Percentiles rank a stretch among this genome's conserved stretches.
Conservation (phyloP, 2,329 filamentous ascomycete species). For the Corinectria fuckeliana region DNA sequence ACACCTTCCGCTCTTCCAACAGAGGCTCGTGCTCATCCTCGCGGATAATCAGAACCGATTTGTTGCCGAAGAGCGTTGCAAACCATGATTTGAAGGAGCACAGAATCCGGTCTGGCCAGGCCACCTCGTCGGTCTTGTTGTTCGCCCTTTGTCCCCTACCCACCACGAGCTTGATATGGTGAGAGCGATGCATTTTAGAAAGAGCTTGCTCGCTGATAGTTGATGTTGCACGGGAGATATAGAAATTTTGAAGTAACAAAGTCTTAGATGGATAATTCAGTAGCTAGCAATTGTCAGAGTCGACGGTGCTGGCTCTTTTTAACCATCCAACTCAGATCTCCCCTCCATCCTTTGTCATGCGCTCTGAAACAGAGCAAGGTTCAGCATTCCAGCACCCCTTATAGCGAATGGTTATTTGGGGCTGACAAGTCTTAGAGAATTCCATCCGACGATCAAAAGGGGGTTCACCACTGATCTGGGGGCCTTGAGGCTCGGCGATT, state of each 20-base stretch:
- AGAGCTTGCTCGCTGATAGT: no score
- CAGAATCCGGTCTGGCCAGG: constrained; percentile 23
- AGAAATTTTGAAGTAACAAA: background rate
- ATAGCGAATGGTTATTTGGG: background rate
- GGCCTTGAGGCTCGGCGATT: background rate
- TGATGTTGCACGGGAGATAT: background rate
- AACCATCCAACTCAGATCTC: background rate
- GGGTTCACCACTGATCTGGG: constrained; percentile 3
- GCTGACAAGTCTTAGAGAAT: constrained; percentile 23
- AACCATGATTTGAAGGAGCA: constrained; percentile 24
- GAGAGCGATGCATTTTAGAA: constrained; percentile 19
- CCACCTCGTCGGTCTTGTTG: background rate
- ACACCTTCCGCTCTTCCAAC: constrained; percentile 18
- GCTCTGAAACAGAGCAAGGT: background rate
- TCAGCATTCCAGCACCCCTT: constrained; percentile 24
- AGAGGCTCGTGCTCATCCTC: constrained; percentile 35
- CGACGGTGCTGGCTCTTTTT: background rate
- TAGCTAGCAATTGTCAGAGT: background rate
- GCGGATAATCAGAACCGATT: background rate
- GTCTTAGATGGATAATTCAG: background rate
- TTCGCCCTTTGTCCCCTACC: background rate
- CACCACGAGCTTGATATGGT: constrained; percentile 28
- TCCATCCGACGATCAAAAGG: constrained; percentile 28
- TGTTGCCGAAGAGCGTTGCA: background rate
- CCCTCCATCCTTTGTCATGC: background rate